phyloP scores from a whole-genome alignment of 148 eudicot genomes.

The Camellia lanceoleosa region DNA sequence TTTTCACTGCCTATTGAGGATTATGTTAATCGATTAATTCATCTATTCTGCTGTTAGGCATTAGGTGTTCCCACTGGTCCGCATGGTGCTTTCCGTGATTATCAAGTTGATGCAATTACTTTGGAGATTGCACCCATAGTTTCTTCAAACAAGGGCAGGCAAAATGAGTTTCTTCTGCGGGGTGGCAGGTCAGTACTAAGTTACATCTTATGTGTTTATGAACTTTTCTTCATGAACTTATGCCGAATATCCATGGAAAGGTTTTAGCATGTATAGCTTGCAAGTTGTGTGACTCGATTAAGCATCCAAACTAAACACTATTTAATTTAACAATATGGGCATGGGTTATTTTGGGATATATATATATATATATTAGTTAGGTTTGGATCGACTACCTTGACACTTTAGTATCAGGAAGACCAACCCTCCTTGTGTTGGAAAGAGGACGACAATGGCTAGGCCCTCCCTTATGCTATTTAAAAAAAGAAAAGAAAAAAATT shows the following conservation, averaged over 20 bases:
- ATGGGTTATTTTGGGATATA: background rate
- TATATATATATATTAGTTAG: background rate
- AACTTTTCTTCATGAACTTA: background rate
- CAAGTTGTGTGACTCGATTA: background rate
- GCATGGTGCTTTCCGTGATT: conserved; percentile 97
- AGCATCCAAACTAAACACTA: background rate
- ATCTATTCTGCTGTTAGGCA: conserved; percentile 44
- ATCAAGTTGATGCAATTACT: conserved; percentile 95
- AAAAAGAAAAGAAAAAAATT: too few relatives aligned
- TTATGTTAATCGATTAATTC: background rate
- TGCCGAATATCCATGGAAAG: conserved; percentile 8
- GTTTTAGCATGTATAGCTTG: background rate
- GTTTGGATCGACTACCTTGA: background rate
- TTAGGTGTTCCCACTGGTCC: conserved; percentile 95
- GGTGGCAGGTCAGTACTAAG: conserved; percentile 65
- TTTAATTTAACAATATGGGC: background rate
- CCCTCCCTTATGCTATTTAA: background rate
- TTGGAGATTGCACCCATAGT: conserved; percentile 61
- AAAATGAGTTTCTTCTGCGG: conserved; percentile 58
- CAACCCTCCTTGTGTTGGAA: background rate
- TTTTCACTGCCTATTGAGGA: background rate
- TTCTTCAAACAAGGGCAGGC: conserved; percentile 40
- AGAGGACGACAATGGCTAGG: background rate
- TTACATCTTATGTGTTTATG: background rate
- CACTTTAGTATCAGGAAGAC: background rate